A percentile compares a stretch with the other conserved stretches of the same genome.
phyloP scores from a whole-genome alignment of 129 eudicot species.

The Arctium minus region DNA sequence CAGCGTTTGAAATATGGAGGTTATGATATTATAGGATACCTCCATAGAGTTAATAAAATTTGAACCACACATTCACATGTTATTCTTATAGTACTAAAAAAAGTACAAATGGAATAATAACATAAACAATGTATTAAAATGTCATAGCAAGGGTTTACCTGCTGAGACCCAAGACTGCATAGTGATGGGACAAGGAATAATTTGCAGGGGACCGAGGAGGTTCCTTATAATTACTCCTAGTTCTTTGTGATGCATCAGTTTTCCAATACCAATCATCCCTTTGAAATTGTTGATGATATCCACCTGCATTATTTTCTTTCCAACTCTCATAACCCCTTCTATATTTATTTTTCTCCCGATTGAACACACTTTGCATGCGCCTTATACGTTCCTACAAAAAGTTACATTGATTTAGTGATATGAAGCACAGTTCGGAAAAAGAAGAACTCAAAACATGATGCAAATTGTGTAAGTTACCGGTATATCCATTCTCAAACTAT shows the following conservation, averaged over 20 bases:
- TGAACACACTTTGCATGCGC: constrained; percentile 91
- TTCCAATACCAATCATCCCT: constrained; percentile 98
- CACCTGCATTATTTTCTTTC: constrained; percentile 57
- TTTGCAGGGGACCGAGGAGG: constrained; percentile 49
- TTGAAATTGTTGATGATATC: constrained; percentile 82
- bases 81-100: neutral
- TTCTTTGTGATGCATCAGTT: constrained; percentile 53
- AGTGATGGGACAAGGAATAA: constrained; percentile 78
- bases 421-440: neutral
- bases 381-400: constrained; percentile 70
- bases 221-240: constrained; percentile 47
- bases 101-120: neutral
- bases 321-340: constrained; percentile 79
- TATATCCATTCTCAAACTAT: too few relatives aligned
- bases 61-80: neutral
- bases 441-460: neutral
- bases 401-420: neutral
- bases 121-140: neutral
- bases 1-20: too few relatives aligned
- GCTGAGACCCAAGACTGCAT: constrained; percentile 89
- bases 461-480: neutral
- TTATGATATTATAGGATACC: neutral
- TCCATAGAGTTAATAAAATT: neutral
- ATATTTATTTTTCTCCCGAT: constrained; percentile 71
- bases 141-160: constrained; percentile 40